Conservation (phyloP, 345 rosid genomes). For the Noccaea caerulescens region DNA sequence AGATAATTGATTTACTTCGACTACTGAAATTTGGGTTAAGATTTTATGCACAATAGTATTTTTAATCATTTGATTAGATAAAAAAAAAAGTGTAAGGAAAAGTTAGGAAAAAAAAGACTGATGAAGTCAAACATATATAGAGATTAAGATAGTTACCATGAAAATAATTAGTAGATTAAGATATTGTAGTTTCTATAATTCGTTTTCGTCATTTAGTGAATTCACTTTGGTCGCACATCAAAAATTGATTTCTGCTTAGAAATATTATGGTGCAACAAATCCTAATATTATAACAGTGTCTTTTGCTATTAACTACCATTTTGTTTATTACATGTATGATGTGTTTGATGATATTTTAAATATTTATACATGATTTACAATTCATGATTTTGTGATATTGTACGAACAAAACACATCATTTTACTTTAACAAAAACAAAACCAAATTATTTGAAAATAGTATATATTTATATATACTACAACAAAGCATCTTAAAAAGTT, state of each 20-base stretch:
- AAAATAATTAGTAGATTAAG: not conserved
- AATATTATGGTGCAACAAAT: not conserved
- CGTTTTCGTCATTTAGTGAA: not conserved
- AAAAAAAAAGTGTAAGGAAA: not conserved
- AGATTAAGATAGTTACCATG: not conserved
- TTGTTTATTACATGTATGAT: not conserved
- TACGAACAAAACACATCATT: too few species aligned
- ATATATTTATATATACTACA: not conserved
- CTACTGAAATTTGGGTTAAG: not conserved
- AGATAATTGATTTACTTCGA: slow-evolving; percentile 1
- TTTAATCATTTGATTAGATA: not conserved
- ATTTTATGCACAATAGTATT: not conserved
- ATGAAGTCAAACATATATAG: not conserved
- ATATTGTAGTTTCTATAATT: not conserved
- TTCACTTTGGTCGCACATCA: not conserved
- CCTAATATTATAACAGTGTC: not conserved
- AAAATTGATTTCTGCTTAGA: not conserved
- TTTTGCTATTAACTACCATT: not conserved
- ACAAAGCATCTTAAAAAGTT: too few species aligned
- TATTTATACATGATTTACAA: not conserved
- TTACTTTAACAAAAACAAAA: not conserved
- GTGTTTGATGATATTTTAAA: not conserved
- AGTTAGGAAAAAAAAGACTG: not conserved
- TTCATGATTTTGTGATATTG: not conserved
- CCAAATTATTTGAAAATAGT: not conserved